Evolutionary conservation across 2,329 filamentous ascomycete genomes (phyloP).

Genomic region (Fonsecaea monophora): DNA sequence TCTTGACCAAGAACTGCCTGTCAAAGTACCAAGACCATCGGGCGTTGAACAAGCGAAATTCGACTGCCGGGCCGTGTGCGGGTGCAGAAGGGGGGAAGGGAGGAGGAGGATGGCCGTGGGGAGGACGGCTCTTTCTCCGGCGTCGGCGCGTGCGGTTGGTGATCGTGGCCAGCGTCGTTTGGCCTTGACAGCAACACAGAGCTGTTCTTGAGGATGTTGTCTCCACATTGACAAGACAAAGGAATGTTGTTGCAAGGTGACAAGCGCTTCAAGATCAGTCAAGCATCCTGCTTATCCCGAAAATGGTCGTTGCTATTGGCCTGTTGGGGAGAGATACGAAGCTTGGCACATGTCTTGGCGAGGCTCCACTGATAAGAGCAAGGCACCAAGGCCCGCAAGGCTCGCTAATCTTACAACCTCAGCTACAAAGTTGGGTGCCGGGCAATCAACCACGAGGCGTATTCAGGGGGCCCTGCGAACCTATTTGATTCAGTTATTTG

Average conservation of each 20-base stretch:
- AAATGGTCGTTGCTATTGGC: constrained; percentile 21
- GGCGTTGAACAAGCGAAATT: neutral
- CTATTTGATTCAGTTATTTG: constrained; percentile 23
- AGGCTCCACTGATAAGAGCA: constrained; percentile 30
- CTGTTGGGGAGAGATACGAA: constrained; percentile 22
- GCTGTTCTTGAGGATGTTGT: neutral
- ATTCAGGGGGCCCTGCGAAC: constrained; percentile 2
- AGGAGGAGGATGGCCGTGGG: constrained; percentile 3
- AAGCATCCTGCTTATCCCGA: constrained; percentile 16
- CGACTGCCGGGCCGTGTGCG: neutral
- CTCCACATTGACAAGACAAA: neutral
- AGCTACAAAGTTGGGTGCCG: neutral
- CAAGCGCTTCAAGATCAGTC: constrained; percentile 10
- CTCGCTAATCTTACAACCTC: constrained; percentile 30
- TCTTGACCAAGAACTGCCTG: neutral
- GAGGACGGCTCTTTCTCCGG: neutral
- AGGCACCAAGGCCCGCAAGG: constrained; percentile 11
- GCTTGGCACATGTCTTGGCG: constrained; percentile 26
- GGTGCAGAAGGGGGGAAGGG: neutral
- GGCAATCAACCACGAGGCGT: constrained; percentile 15
- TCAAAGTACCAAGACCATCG: neutral
- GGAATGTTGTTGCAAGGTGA: constrained; percentile 1
- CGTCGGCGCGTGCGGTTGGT: neutral
- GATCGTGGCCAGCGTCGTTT: neutral
- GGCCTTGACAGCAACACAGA: neutral